Percentiles rank a stretch among this genome's conserved stretches.
These are phyloP conservation scores for Brasenia schreberi DNA, from an alignment of 164 flowering plant genomes.

Conservation along the genomic window DNA sequence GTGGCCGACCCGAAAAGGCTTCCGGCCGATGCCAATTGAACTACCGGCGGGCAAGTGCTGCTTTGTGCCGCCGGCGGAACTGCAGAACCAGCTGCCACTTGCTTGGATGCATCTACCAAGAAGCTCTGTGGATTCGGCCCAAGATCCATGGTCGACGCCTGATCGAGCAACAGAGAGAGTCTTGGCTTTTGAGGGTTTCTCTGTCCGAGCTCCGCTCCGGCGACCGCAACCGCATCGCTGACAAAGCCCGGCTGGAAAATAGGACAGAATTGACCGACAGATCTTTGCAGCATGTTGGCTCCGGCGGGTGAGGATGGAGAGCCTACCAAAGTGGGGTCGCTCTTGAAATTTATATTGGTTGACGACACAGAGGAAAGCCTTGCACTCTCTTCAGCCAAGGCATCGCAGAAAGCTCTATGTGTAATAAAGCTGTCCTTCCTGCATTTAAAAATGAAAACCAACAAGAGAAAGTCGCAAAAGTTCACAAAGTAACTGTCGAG, in stretches of 20 bases:
- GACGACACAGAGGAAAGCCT: conserved; percentile 19
- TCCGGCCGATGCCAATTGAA: neutral
- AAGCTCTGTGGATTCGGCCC: neutral
- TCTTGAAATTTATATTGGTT: neutral
- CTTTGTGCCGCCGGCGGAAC: neutral
- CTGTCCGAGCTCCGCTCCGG: neutral
- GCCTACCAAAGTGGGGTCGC: neutral
- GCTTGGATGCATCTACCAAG: neutral
- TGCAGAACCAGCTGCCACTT: neutral
- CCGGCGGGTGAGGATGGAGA: neutral
- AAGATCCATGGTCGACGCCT: neutral
- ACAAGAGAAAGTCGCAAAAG: neutral
- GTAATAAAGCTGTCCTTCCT: conserved; percentile 91
- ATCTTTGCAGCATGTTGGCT: neutral
- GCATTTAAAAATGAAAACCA: conserved; percentile 5
- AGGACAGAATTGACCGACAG: neutral
- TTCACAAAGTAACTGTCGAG: too few species aligned
- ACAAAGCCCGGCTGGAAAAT: neutral
- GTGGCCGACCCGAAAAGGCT: neutral
- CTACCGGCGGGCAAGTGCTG: neutral
- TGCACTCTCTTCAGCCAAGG: conserved; percentile 84
- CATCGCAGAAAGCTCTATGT: conserved; percentile 89
- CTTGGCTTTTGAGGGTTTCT: neutral
- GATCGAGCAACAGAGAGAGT: neutral
- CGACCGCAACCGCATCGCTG: neutral